Evolutionary conservation across 768 basidiomycete species (phyloP), one percentile per base, ranked within the genome.

Genomic region (Pisolithus tinctorius): DNA sequence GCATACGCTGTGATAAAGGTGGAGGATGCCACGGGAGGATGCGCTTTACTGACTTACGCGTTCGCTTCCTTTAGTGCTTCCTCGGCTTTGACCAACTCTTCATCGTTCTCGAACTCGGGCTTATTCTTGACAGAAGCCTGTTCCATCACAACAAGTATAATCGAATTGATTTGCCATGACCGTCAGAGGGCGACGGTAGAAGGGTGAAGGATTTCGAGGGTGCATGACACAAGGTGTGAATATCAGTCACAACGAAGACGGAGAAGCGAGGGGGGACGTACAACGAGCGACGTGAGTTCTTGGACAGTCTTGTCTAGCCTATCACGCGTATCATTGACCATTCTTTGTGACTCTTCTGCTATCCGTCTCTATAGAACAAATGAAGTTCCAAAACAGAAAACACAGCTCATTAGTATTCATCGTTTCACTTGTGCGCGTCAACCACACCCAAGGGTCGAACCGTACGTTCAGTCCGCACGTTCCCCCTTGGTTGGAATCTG

Each of bases 281-380:
- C 91, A 48, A 90, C 65, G 43, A 90, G 68, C 52, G 79, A 76
- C 56, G 75, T 71, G 53, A 93, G 74, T 50, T 87, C 86, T 50
- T 71, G 81, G 29, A 74, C 73, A 30, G 81, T 82, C 60, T 74
- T 78, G 44, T 74, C 79, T 16, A 90, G 70, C 44, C 86, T 77
- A 49, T 65, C 74, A 50, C 72, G 69, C 20, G 83, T 77, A 62
- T 92, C 88, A 47, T 69, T 69, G 53, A 92, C 78, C 90, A 94
- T 90, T 74, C 81, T 89, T 55, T 80, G 71, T 40, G 84, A 83
- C 72, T 94, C 91, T 51, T 87, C 83, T 45, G 83, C 69, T 71
- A 91, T 72, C 61, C 76, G 79, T 49, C 66, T 74, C 88, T 91
- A 52, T 51, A 42, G 34, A 47, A 45, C 47, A 55, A 20, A 20